A percentile compares a stretch with the other conserved stretches of the same genome.
Conservation (phyloP, 306 rosid species). For the Medicago truncatula region DNA sequence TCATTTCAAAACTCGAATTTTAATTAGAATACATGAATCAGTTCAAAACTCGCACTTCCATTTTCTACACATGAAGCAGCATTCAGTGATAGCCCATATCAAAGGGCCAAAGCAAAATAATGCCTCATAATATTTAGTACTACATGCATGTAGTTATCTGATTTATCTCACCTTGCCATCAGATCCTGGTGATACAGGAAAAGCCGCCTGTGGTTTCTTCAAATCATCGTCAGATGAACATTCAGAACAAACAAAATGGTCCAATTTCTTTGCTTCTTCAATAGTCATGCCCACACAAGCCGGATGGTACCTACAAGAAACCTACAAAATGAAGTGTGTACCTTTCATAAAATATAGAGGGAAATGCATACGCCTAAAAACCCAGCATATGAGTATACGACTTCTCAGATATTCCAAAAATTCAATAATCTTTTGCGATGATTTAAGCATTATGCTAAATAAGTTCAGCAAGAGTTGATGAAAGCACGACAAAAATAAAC, state of each 20-base stretch:
- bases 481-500: not conserved
- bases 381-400: not conserved
- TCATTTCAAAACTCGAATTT: not conserved
- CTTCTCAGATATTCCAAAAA: not conserved
- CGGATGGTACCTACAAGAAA: slow-evolving; percentile 86
- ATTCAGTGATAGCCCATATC: not conserved
- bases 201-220: slow-evolving; percentile 60
- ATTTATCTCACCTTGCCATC: slow-evolving; percentile 75
- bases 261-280: slow-evolving; percentile 83
- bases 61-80: slow-evolving; percentile 21
- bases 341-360: slow-evolving; percentile 34
- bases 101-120: slow-evolving; percentile 1
- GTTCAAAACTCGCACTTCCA: not conserved
- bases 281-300: slow-evolving; percentile 91
- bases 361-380: slow-evolving; percentile 14
- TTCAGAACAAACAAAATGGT: slow-evolving; percentile 83
- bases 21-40: slow-evolving; percentile 10
- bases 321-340: slow-evolving; percentile 41
- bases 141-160: slow-evolving; percentile 16
- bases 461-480: not conserved
- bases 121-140: slow-evolving; percentile 3
- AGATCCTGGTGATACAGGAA: slow-evolving; percentile 57
- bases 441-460: not conserved
- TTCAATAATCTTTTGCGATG: slow-evolving; percentile 18
- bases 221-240: slow-evolving; percentile 73